Evolutionary conservation across 805 yeast genomes (phyloP), one percentile per base, ranked within the genome.

Genomic region (Metschnikowia borealis): DNA sequence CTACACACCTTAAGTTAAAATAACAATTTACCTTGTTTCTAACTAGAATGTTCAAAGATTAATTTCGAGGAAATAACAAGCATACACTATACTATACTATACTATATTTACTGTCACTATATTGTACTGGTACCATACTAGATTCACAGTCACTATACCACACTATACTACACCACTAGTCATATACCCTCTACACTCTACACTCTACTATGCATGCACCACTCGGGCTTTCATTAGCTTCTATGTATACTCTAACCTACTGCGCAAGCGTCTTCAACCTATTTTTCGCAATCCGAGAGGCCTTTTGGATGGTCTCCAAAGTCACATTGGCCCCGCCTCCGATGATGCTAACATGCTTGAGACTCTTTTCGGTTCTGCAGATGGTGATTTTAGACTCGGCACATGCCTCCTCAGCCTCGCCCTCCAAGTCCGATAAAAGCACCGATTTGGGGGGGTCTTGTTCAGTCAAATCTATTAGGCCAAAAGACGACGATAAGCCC

Each of bases 321-420:
- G 81, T 70, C 18, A 83, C 65, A 26, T 68, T 71, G 11, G 75
- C 66, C 13, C 75, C 69, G 2, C 80, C 81, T 17, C 86, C 85
- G 14, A 71, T 61, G 3, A 84, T 62, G 20, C 74, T 75, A 11
- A 83, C 66, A 26, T 75, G 70, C 47, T 71, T 75, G 47, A 79
- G 62, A 17, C 57, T 55, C 69, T 51, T 50, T 4, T 60, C 59
- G 42, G 58, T 61, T 4, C 64, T 58, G 14, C 83, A 73, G 0
- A 82, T 73, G 20, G 74, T 67, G 14, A 88, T 67, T 17, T 81
- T 75, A 39, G 87, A 80, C 40, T 67, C 67, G 2, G 84, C 74
- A 32, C 83, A 74, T 11, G 71, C 61, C 60, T 89, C 95, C 65
- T 89, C 97, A 5, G 90, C 85, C 53, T 86, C 92, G 13, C 95